phyloP scores from a whole-genome alignment of 73 alveolate genomes.

The Paramecium primaurelia region DNA sequence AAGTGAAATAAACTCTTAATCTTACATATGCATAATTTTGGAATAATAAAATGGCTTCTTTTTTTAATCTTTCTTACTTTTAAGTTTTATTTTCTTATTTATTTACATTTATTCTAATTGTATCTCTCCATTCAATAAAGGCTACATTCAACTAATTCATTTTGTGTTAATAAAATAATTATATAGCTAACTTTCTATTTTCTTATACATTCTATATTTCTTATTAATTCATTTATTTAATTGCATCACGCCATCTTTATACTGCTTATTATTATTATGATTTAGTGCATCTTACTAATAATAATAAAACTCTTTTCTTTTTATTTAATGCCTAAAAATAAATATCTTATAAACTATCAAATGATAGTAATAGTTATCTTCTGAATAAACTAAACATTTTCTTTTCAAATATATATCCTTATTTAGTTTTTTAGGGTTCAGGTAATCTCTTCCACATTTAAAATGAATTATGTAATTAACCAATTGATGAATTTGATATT shows the following conservation, averaged over 20 bases:
- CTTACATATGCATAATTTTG: background rate
- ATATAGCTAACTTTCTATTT: background rate
- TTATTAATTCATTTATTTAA: background rate
- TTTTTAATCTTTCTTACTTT: background rate
- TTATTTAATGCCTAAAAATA: background rate
- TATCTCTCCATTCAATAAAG: constrained; percentile 4
- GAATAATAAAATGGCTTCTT: background rate
- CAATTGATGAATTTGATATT: background rate
- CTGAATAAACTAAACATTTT: background rate
- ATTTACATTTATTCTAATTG: background rate
- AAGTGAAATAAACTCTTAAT: background rate
- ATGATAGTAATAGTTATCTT: background rate
- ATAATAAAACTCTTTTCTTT: background rate
- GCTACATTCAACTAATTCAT: background rate
- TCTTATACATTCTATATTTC: background rate
- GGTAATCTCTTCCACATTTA: constrained; percentile 8
- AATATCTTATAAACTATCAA: background rate
- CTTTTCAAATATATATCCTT: background rate
- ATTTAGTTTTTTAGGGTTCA: background rate
- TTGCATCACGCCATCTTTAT: background rate
- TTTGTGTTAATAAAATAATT: background rate
- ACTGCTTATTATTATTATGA: background rate
- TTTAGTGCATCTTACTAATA: background rate
- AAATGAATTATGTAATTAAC: background rate
- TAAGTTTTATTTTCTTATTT: background rate